Percentiles rank a stretch among this genome's conserved stretches.
phyloP scores from a whole-genome alignment of 768 basidiomycete species.

The Boletus rubescentipes region DNA sequence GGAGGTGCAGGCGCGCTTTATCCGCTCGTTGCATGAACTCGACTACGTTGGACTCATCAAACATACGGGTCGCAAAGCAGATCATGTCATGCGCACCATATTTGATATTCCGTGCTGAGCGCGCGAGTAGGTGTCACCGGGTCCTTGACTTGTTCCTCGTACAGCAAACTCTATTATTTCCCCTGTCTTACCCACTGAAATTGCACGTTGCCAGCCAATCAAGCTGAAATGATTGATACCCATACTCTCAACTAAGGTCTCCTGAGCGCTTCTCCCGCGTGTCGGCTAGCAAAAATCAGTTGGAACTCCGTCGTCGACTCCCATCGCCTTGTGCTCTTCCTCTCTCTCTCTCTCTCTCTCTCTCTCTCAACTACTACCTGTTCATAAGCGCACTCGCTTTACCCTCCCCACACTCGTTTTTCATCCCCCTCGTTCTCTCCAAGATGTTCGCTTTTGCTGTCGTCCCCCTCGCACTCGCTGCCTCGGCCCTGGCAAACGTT shows the following conservation, averaged over 20 bases:
- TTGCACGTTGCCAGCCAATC: background rate
- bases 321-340: background rate
- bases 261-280: background rate
- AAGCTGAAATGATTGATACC: background rate
- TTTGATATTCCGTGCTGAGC: conserved; percentile 45
- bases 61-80: conserved; percentile 74
- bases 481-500: conserved; percentile 54
- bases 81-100: conserved; percentile 69
- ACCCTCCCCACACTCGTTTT: conserved; percentile 26
- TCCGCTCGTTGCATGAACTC: conserved; percentile 77
- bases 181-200: conserved; percentile 3
- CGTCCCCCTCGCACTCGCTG: conserved; percentile 50
- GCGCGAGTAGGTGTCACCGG: conserved; percentile 17
- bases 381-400: background rate
- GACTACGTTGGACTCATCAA: conserved; percentile 80
- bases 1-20: conserved; percentile 75
- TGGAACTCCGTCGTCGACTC: conserved; percentile 33
- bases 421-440: conserved; percentile 12
- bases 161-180: background rate
- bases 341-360: background rate
- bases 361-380: background rate
- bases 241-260: background rate
- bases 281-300: conserved; percentile 10
- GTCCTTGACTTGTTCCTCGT: conserved; percentile 5
- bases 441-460: conserved; percentile 54